phyloP scores from a whole-genome alignment of 495 filamentous ascomycete species.

The Aspergillus cavernicola region DNA sequence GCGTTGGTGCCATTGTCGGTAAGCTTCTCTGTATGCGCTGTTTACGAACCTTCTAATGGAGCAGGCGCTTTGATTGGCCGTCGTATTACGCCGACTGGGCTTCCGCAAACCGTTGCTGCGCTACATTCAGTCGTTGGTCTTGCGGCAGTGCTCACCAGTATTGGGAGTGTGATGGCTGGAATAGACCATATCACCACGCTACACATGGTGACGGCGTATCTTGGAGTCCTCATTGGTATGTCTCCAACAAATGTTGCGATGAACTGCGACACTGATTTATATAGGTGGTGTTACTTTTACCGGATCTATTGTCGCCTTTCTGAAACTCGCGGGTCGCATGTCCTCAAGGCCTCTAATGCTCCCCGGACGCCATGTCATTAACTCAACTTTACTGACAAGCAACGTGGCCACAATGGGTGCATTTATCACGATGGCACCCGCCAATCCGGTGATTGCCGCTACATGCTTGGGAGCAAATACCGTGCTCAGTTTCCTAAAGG shows the following conservation, averaged over 20 bases:
- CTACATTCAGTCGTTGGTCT: conserved; percentile 80
- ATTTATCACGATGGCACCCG: conserved; percentile 73
- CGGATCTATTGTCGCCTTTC: conserved; percentile 74
- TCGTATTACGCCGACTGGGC: conserved; percentile 73
- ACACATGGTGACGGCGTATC: conserved; percentile 73
- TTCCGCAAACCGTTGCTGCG: conserved; percentile 78
- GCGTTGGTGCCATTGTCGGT: conserved; percentile 57
- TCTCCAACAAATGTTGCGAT: no score
- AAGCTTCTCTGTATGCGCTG: conserved; percentile 1
- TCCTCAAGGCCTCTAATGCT: conserved; percentile 66
- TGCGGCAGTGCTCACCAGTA: conserved; percentile 75
- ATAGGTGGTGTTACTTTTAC: conserved; percentile 76
- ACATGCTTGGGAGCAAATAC: conserved; percentile 69
- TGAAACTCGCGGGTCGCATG: conserved; percentile 76
- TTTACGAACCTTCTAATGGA: not conserved
- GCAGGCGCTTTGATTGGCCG: conserved; percentile 67
- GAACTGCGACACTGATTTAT: not conserved
- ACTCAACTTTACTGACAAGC: conserved; percentile 62
- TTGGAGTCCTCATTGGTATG: conserved; percentile 69
- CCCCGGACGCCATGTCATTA: conserved; percentile 65
- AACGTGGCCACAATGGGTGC: conserved; percentile 76
- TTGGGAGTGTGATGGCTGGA: conserved; percentile 72
- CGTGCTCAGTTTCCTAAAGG: conserved; percentile 72
- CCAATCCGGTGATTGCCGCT: conserved; percentile 67
- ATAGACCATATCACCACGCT: conserved; percentile 63